A percentile compares a stretch with the other conserved stretches of the same genome.
These are phyloP conservation scores for Apiospora pterosperma DNA, from an alignment of 2,329 filamentous ascomycete species.

Conservation along the genomic window DNA sequence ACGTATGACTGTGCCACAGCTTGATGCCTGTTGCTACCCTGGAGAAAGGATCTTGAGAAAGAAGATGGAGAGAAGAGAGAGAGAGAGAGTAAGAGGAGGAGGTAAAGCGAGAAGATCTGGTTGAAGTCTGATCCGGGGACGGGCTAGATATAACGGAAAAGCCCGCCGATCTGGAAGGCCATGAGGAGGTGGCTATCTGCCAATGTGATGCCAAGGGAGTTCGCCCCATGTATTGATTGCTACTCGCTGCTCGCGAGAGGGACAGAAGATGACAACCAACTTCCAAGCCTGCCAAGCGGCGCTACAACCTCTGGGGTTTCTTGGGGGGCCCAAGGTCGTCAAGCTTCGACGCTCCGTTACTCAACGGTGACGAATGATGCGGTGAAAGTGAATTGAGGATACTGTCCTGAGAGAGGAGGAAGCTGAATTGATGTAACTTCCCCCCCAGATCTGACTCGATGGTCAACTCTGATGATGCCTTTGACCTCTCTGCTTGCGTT, in stretches of 20 bases:
- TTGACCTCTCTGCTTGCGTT: neutral
- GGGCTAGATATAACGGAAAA: neutral
- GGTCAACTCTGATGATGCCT: neutral
- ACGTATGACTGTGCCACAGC: conserved; percentile 18
- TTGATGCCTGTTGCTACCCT: conserved; percentile 7
- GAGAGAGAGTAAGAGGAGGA: neutral
- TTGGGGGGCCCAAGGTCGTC: neutral
- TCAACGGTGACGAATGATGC: neutral
- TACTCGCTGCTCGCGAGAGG: neutral
- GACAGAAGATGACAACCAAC: neutral
- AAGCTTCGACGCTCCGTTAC: neutral
- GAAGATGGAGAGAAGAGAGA: conserved; percentile 13
- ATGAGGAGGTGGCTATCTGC: neutral
- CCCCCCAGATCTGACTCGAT: neutral
- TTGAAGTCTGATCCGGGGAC: neutral
- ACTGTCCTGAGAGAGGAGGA: neutral
- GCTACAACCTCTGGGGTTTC: neutral
- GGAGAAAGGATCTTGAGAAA: conserved; percentile 7
- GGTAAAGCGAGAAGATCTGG: neutral
- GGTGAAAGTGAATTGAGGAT: neutral
- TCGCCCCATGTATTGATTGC: neutral
- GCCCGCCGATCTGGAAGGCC: neutral
- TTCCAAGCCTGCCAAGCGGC: conserved; percentile 2
- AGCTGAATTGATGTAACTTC: neutral
- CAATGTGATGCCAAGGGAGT: neutral